phyloP scores from a whole-genome alignment of 176 grass and related monocot species.

The Aegilops longissima region DNA sequence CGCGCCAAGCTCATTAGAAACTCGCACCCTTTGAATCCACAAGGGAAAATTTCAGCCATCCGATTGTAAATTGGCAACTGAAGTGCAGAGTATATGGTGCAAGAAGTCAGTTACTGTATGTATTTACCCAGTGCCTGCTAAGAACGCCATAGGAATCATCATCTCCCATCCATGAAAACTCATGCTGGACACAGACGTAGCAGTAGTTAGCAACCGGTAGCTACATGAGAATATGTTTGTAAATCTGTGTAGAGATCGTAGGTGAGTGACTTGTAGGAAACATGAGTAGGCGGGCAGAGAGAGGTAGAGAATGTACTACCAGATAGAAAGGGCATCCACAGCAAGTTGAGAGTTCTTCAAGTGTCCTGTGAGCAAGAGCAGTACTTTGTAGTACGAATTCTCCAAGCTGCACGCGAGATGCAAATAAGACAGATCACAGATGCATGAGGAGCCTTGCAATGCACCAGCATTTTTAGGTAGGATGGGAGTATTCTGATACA shows the following conservation, averaged over 20 bases:
- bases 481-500: neutral
- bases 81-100: neutral
- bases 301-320: conserved; percentile 17
- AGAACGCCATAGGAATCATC: conserved; percentile 76
- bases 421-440: neutral
- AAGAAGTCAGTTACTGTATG: neutral
- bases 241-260: neutral
- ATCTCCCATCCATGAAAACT: conserved; percentile 43
- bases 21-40: conserved; percentile 30
- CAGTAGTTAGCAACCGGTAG: neutral
- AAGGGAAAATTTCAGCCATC: neutral
- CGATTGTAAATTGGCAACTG: neutral
- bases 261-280: neutral
- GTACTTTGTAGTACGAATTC: conserved; percentile 61
- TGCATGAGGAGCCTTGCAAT: no score
- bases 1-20: conserved; percentile 47
- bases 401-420: conserved; percentile 46
- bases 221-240: neutral
- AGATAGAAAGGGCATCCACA: conserved; percentile 65
- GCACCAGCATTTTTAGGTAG: no score
- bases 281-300: neutral
- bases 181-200: neutral
- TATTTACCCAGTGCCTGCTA: conserved; percentile 67
- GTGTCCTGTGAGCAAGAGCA: conserved; percentile 60
- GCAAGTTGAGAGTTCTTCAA: conserved; percentile 58